Evolutionary conservation across 2,329 filamentous ascomycete species (phyloP), one percentile per base, ranked within the genome.

Genomic region (Ophioceras dolichostomum): DNA sequence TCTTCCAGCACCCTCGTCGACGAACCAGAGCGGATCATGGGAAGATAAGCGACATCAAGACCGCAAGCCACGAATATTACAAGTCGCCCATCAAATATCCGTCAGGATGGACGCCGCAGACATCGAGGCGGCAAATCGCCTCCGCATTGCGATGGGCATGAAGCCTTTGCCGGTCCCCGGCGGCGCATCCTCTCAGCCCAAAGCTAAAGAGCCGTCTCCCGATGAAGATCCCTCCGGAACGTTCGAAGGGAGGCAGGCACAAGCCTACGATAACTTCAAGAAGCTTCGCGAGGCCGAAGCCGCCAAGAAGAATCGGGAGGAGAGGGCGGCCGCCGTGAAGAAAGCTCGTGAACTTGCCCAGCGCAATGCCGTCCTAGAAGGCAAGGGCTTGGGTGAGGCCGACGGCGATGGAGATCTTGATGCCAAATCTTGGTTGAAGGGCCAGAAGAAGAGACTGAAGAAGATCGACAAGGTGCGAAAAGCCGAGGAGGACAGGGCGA

Each of bases 111-210:
- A 79, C 56, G 67, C 77, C 49, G 75, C 84, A 32, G 80, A 83
- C 20, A 88, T 96, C 54, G 84, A 93, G 60, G 87, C 95, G 69
- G 86, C 85, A 47, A 96, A 96, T 65, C 83, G 88, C 54, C 81
- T 95, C 52, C 86, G 89, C 51, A 70, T 80, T 49, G 85, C 86
- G 35, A 76, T 95, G 64, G 89, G 89, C 53, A 77, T 95, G 67
- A 85, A 89, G 54, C 88, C 87, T 19, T 65, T 96, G 51, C 85
- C 87, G 18, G 83, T 93, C 10, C 83, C 88, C 19, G 84, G 84
- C 46, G 70, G 68, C 41, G 59, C 60, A 32, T 54, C 55, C 32
- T 49, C 52, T 40, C 56, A 49, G 39, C 59, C 56, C 53, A 54
- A 51, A 42, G 58, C 64, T 38, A 57, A 59, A 43, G 46, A 55